A percentile compares a stretch with the other conserved stretches of the same genome.
These are phyloP conservation scores for Meira miltonrushii DNA, from an alignment of 1,284 basidiomycete species.

Conservation along the genomic window DNA sequence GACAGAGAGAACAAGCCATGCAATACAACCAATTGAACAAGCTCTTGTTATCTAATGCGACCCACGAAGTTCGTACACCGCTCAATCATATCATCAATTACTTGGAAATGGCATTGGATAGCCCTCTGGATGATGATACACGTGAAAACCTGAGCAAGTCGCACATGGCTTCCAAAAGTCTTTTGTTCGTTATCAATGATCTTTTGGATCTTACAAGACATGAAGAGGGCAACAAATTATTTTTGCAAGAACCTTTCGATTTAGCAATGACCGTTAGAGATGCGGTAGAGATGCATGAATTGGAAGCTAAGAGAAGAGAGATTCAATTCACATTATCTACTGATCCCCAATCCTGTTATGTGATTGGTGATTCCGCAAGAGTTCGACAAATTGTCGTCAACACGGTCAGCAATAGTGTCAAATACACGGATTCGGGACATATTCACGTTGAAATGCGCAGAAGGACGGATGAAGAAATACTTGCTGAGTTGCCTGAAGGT, in stretches of 20 bases:
- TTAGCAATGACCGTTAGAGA: conserved; percentile 66
- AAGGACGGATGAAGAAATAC: conserved; percentile 25
- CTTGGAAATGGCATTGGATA: conserved; percentile 73
- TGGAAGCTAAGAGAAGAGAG: conserved; percentile 67
- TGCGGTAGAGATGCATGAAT: conserved; percentile 61
- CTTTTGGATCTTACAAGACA: conserved; percentile 75
- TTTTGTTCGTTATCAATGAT: conserved; percentile 67
- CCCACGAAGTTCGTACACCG: conserved; percentile 66
- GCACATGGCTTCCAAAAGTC: conserved; percentile 73
- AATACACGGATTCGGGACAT: conserved; percentile 65
- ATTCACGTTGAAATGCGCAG: conserved; percentile 64
- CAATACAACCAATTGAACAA: conserved; percentile 74
- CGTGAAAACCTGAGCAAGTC: conserved; percentile 72
- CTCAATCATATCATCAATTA: conserved; percentile 61
- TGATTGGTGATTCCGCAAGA: conserved; percentile 61
- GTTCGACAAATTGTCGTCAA: conserved; percentile 77
- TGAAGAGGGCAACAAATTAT: conserved; percentile 73
- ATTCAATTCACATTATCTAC: conserved; percentile 65
- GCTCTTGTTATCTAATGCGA: conserved; percentile 77
- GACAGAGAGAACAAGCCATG: conserved; percentile 74
- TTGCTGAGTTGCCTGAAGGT: conserved; percentile 19
- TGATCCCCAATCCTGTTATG: conserved; percentile 57
- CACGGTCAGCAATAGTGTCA: conserved; percentile 72
- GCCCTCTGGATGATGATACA: conserved; percentile 70
- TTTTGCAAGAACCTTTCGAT: conserved; percentile 77